phyloP scores from a whole-genome alignment of 2,329 filamentous ascomycete species.

The Colletotrichum sp. region DNA sequence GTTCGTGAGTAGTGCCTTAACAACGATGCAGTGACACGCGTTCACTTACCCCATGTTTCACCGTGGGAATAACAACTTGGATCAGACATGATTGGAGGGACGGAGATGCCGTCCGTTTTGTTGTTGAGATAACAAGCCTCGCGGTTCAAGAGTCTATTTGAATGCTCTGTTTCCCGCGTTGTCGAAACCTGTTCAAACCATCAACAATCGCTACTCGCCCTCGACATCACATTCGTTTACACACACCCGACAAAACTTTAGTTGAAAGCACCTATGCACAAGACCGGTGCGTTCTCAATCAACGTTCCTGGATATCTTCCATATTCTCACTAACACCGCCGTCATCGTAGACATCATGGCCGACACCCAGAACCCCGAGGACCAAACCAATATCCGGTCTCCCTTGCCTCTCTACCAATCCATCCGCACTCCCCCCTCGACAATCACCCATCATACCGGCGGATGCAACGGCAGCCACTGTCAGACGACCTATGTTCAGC shows the following conservation, averaged over 20 bases:
- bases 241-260: background rate
- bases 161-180: background rate
- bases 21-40: background rate
- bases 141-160: background rate
- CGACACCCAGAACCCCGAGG: background rate
- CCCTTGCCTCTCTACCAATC: conserved; percentile 4
- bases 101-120: background rate
- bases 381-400: background rate
- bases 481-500: background rate
- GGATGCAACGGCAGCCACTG: background rate
- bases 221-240: background rate
- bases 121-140: background rate
- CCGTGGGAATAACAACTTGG: background rate
- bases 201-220: background rate
- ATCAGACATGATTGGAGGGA: background rate
- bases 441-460: background rate
- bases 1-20: background rate
- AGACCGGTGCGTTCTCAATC: background rate
- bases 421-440: conserved; percentile 2
- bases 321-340: background rate
- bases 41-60: background rate
- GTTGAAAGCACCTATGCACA: background rate
- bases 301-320: no score
- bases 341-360: background rate
- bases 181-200: background rate